phyloP scores from a whole-genome alignment of 441 rosid genomes.

The Gossypium aridum region DNA sequence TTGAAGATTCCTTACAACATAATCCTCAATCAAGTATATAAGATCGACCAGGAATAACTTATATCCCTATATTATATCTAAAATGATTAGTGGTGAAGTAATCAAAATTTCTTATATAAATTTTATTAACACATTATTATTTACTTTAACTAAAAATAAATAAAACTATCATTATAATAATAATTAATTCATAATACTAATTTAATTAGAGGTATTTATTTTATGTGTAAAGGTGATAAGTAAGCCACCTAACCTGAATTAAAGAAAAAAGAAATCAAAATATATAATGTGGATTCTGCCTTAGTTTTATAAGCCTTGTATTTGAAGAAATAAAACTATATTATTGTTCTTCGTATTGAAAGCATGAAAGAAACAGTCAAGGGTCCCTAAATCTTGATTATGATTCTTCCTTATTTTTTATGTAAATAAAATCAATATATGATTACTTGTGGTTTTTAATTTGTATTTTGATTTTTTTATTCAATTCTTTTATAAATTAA shows the following conservation, averaged over 20 bases:
- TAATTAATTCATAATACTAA: too few species aligned
- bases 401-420: not conserved
- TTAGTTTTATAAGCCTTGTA: not conserved
- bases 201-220: not conserved
- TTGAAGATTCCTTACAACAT: not conserved
- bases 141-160: too few species aligned
- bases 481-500: too few species aligned
- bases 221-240: not conserved
- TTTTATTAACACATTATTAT: too few species aligned
- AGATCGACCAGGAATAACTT: not conserved
- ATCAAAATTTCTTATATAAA: too few species aligned
- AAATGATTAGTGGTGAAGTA: too few species aligned
- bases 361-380: not conserved
- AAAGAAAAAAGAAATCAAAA: too few species aligned
- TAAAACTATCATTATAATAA: too few species aligned
- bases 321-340: not conserved
- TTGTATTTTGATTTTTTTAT: too few species aligned
- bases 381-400: not conserved
- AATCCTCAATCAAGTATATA: not conserved
- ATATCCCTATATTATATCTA: not conserved
- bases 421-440: not conserved
- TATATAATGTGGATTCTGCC: not conserved
- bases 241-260: slow-evolving; percentile 3
- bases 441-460: too few species aligned
- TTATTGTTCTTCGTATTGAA: not conserved